Percentiles rank a stretch among this genome's conserved stretches.
phyloP scores from a whole-genome alignment of 768 basidiomycete genomes.

The Amanita rubescens region DNA sequence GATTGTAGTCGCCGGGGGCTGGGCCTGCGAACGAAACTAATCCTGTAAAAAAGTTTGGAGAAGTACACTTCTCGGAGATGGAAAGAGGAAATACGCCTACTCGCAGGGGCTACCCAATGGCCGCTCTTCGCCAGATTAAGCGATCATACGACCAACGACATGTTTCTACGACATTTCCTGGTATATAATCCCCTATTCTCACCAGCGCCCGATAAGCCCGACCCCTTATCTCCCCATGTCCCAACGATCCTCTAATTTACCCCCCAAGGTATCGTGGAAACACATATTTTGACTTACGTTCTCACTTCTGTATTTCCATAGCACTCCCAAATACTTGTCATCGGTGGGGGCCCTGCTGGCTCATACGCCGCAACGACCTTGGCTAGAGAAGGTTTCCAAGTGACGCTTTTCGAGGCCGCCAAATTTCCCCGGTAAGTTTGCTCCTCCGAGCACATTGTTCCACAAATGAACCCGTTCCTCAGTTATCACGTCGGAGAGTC shows the following conservation, averaged over 20 bases:
- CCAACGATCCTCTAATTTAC: slow-evolving; percentile 20
- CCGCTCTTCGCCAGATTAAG: slow-evolving; percentile 8
- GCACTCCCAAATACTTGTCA: slow-evolving; percentile 38
- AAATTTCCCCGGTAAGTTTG: slow-evolving; percentile 42
- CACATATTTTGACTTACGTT: slow-evolving; percentile 3
- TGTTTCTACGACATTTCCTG: slow-evolving; percentile 9
- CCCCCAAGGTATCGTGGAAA: slow-evolving; percentile 19
- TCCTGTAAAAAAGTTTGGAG: background rate
- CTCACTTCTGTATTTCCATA: slow-evolving; percentile 11
- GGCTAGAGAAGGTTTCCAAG: slow-evolving; percentile 47
- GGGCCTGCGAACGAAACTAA: slow-evolving; percentile 3
- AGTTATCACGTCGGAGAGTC: slow-evolving; percentile 57
- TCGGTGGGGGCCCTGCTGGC: slow-evolving; percentile 51
- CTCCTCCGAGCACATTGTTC: background rate
- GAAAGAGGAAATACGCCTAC: slow-evolving; percentile 3
- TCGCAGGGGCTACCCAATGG: slow-evolving; percentile 1
- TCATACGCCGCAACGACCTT: slow-evolving; percentile 50
- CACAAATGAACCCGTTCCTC: background rate
- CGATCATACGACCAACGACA: slow-evolving; percentile 6
- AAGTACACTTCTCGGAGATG: background rate
- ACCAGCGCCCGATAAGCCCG: slow-evolving; percentile 10
- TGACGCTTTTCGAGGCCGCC: slow-evolving; percentile 44
- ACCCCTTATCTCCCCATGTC: slow-evolving; percentile 17
- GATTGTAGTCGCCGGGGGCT: slow-evolving; percentile 1
- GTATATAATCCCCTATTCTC: slow-evolving; percentile 3